Evolutionary conservation across 108 stramenopile species (phyloP).

Genomic region (Cyclotella sp.): DNA sequence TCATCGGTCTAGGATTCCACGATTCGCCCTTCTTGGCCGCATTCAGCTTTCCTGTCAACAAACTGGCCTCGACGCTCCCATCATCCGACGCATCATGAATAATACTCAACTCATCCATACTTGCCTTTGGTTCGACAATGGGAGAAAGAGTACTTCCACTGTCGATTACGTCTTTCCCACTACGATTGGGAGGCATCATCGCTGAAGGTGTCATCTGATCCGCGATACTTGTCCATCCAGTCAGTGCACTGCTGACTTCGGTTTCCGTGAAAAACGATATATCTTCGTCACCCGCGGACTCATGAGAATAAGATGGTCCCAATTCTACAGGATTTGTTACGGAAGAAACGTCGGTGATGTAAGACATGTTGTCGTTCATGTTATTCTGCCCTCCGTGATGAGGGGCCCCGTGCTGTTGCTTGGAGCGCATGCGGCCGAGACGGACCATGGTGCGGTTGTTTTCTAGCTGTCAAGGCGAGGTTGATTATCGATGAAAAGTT

Average conservation of each 20-base stretch:
- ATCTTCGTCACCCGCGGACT: constrained; percentile 29
- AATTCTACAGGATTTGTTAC: constrained; percentile 43
- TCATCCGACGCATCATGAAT: constrained; percentile 18
- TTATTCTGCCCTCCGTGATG: background rate
- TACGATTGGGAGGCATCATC: background rate
- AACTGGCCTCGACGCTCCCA: constrained; percentile 28
- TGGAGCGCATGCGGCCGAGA: constrained; percentile 20
- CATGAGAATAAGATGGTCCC: constrained; percentile 24
- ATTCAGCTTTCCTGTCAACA: constrained; percentile 11
- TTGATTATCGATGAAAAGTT: background rate
- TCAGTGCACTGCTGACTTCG: constrained; percentile 33
- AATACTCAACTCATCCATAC: constrained; percentile 16
- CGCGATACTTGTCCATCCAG: constrained; percentile 28
- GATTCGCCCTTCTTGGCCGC: background rate
- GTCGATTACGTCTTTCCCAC: background rate
- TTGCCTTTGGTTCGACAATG: constrained; percentile 9
- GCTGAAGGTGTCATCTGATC: background rate
- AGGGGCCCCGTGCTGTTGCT: background rate
- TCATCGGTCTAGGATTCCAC: constrained; percentile 14
- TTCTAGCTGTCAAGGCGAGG: background rate
- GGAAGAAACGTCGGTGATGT: constrained; percentile 50
- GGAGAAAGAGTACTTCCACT: background rate
- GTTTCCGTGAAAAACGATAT: constrained; percentile 28
- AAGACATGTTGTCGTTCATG: constrained; percentile 26
- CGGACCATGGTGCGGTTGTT: constrained; percentile 23